Base-by-base conservation (phyloP, 768 basidiomycete genomes). In the Panellus pusillus region DNA sequence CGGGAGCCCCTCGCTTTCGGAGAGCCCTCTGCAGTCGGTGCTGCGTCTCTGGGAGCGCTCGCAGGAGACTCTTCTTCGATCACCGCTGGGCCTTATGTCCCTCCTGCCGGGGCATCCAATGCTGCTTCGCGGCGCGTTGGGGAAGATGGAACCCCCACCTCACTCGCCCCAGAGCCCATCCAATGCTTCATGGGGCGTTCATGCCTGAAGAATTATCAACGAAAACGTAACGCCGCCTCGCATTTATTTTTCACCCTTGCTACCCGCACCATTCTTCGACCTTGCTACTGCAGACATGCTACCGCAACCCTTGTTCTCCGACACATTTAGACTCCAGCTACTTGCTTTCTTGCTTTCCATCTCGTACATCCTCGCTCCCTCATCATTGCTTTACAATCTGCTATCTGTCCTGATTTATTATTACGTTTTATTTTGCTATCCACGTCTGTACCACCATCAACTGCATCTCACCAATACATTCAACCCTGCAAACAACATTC, bases 111-210 rank as follows among this genome's bases (percentile, higher is more conserved):
- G 44, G 83, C 84, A 18, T 63, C 68, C 4, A 61, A 77, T 51
- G 74, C 77, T 1, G 74, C 77, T 9, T 75, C 70, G 20, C 77
- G 84, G 38, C 80, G 84, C 4, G 83, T 81, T 36, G 84, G 65
- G 9, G 70, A 3, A 79, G 68, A 47, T 86, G 83, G 81, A 14
- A 12, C 17, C 51, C 56, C 19, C 44, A 9, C 5, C 44, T 4
- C 63, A 66, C 17, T 61, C 62, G 2, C 62, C 66, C 15, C 70
- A 60, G 43, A 70, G 61, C 45, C 52, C 68, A 0, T 42, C 68
- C 39, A 59, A 65, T 18, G 35, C 63, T 4, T 13, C 37, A 9
- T 72, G 70, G 70, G 56, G 62, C 28, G 57, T 71, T 27, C 57
- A 63, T 36, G 63, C 64, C n/a, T 55, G 57, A 58, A 35, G 32